phyloP scores from a whole-genome alignment of 2,329 filamentous ascomycete species.

The Botrytis pseudocinerea region DNA sequence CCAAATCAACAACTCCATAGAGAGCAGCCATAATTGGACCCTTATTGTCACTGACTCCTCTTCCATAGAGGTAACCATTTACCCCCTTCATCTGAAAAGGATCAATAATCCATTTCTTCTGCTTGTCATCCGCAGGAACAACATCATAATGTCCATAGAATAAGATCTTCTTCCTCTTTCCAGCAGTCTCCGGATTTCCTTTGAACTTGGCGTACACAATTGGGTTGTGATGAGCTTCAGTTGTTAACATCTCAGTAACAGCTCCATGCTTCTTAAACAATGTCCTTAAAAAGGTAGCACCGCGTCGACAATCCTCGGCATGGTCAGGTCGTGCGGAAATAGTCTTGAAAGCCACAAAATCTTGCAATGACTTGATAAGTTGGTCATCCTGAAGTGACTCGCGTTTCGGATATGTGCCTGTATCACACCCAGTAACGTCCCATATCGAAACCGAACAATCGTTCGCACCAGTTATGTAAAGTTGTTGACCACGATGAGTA shows the following conservation, averaged over 20 bases:
- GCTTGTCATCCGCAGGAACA: conserved; percentile 81
- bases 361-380: conserved; percentile 70
- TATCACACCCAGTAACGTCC: conserved; percentile 59
- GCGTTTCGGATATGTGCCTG: conserved; percentile 29
- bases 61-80: conserved; percentile 90
- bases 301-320: conserved; percentile 87
- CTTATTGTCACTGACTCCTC: conserved; percentile 97
- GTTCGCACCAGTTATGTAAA: conserved; percentile 93
- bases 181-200: conserved; percentile 66
- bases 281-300: conserved; percentile 84
- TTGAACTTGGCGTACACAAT: conserved; percentile 90
- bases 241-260: conserved; percentile 85
- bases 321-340: conserved; percentile 85
- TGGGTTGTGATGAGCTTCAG: conserved; percentile 75
- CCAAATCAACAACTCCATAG: conserved; percentile 87
- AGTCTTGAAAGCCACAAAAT: conserved; percentile 90
- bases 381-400: conserved; percentile 49
- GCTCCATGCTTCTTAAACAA: conserved; percentile 92
- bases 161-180: conserved; percentile 77
- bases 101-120: conserved; percentile 80
- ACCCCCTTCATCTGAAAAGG: conserved; percentile 88
- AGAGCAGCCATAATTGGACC: conserved; percentile 92
- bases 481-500: conserved; percentile 67
- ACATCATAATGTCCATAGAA: conserved; percentile 99
- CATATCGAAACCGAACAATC: conserved; percentile 88